Conservation (phyloP, 2,329 filamentous ascomycete genomes). For the Karstenula rhodostoma region DNA sequence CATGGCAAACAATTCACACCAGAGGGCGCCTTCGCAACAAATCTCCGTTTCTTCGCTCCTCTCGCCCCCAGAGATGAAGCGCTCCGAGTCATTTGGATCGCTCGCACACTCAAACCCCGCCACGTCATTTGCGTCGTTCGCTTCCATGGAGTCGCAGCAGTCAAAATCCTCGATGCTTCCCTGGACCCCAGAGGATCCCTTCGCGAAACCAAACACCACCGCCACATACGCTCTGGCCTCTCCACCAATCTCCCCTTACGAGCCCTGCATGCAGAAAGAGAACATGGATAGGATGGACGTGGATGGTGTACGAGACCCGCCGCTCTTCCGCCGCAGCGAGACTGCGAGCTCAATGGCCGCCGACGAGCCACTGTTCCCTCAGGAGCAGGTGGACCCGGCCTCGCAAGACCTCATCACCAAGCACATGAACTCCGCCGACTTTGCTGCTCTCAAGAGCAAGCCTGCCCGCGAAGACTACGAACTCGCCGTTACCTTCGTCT, state of each 20-base stretch:
- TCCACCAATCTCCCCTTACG: constrained; percentile 51
- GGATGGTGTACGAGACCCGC: constrained; percentile 44
- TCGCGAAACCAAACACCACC: constrained; percentile 34
- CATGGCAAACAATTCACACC: constrained; percentile 14
- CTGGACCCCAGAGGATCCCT: constrained; percentile 31
- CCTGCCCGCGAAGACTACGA: constrained; percentile 49
- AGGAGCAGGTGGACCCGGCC: constrained; percentile 34
- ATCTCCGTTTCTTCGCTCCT: constrained; percentile 50
- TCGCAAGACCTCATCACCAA: constrained; percentile 39
- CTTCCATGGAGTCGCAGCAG: constrained; percentile 26
- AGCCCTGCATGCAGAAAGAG: constrained; percentile 47
- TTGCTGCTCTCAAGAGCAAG: constrained; percentile 39
- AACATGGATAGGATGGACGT: constrained; percentile 42
- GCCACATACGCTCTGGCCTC: constrained; percentile 39
- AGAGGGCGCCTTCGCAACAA: constrained; percentile 41
- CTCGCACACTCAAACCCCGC: constrained; percentile 29
- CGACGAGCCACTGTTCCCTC: constrained; percentile 47
- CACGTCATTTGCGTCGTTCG: constrained; percentile 39
- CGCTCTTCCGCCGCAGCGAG: constrained; percentile 43
- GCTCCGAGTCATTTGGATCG: constrained; percentile 50
- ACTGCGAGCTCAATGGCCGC: constrained; percentile 36
- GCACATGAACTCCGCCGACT: constrained; percentile 46
- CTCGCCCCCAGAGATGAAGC: constrained; percentile 52
- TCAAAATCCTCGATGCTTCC: constrained; percentile 32
- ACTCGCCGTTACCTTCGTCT: constrained; percentile 42